Evolutionary conservation across 2,329 filamentous ascomycete genomes (phyloP).

Genomic region (Curvularia lunata): DNA sequence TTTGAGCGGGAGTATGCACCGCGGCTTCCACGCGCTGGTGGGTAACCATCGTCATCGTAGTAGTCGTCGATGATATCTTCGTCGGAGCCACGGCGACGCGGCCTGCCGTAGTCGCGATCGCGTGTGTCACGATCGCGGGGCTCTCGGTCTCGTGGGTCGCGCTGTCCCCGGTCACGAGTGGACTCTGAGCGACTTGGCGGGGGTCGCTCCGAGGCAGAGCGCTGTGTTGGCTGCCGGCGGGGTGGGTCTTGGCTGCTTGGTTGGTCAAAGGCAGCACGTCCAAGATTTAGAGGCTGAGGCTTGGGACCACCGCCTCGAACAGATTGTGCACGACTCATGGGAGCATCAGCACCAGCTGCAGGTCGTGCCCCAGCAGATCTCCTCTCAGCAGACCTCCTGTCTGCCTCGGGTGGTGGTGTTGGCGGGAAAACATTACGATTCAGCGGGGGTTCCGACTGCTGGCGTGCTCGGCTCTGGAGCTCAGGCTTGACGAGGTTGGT

Average conservation of each 20-base stretch:
- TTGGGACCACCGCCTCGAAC: constrained; percentile 57
- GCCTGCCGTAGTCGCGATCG: constrained; percentile 24
- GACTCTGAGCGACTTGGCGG: constrained; percentile 47
- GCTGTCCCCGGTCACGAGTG: constrained; percentile 33
- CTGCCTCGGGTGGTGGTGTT: constrained; percentile 94
- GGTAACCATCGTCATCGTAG: constrained; percentile 72
- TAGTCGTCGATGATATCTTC: constrained; percentile 62
- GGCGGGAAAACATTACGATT: constrained; percentile 88
- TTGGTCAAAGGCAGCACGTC: constrained; percentile 57
- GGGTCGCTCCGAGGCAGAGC: constrained; percentile 55
- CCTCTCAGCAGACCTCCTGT: constrained; percentile 52
- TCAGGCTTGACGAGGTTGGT: constrained; percentile 91
- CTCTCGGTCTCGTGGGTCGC: constrained; percentile 11
- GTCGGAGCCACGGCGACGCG: constrained; percentile 48
- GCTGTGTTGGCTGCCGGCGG: constrained; percentile 48
- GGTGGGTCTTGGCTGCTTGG: constrained; percentile 33
- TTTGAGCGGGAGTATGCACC: constrained; percentile 36
- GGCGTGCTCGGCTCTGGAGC: constrained; percentile 74
- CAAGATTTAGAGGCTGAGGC: constrained; percentile 57
- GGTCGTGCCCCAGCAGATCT: constrained; percentile 21
- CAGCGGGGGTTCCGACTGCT: constrained; percentile 83
- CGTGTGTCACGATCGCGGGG: constrained; percentile 18
- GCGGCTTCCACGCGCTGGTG: constrained; percentile 37
- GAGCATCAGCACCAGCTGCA: constrained; percentile 31
- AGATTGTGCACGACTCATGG: constrained; percentile 56